These are phyloP conservation scores for Cladosporium sp. DNA, from an alignment of 2,329 filamentous ascomycete species.

Conservation along the genomic window DNA sequence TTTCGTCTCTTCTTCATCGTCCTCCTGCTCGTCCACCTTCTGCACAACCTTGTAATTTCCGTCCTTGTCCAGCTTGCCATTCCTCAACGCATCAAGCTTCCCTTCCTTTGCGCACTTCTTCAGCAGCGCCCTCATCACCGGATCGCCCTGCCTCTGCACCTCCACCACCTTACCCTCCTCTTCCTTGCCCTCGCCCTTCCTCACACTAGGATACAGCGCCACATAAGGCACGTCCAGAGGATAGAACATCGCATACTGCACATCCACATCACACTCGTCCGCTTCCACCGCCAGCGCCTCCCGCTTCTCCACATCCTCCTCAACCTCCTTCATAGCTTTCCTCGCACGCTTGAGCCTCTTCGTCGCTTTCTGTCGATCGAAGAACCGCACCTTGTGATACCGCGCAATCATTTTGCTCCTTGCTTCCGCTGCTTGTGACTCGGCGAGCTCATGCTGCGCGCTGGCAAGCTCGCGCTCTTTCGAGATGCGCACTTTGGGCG, in stretches of 20 bases:
- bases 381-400: slow-evolving; percentile 82
- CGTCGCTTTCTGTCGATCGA: slow-evolving; percentile 74
- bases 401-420: slow-evolving; percentile 68
- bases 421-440: slow-evolving; percentile 57
- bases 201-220: slow-evolving; percentile 44
- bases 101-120: slow-evolving; percentile 62
- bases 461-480: slow-evolving; percentile 68
- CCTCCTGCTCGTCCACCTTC: background rate
- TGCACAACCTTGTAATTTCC: slow-evolving; percentile 7
- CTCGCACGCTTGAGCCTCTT: slow-evolving; percentile 62
- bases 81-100: slow-evolving; percentile 52
- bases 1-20: background rate
- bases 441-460: slow-evolving; percentile 60
- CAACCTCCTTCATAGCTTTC: slow-evolving; percentile 52
- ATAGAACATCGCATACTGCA: slow-evolving; percentile 70
- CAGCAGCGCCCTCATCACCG: slow-evolving; percentile 64
- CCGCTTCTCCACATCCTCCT: slow-evolving; percentile 32
- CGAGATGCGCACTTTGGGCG: slow-evolving; percentile 63
- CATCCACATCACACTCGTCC: slow-evolving; percentile 60
- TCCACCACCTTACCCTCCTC: slow-evolving; percentile 30
- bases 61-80: slow-evolving; percentile 40
- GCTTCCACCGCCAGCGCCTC: slow-evolving; percentile 19
- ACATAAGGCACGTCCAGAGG: slow-evolving; percentile 69
- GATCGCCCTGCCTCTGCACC: slow-evolving; percentile 39
- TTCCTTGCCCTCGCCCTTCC: slow-evolving; percentile 29